Evolutionary conservation across 345 rosid species (phyloP).

Genomic region (Carallia pectinifolia): DNA sequence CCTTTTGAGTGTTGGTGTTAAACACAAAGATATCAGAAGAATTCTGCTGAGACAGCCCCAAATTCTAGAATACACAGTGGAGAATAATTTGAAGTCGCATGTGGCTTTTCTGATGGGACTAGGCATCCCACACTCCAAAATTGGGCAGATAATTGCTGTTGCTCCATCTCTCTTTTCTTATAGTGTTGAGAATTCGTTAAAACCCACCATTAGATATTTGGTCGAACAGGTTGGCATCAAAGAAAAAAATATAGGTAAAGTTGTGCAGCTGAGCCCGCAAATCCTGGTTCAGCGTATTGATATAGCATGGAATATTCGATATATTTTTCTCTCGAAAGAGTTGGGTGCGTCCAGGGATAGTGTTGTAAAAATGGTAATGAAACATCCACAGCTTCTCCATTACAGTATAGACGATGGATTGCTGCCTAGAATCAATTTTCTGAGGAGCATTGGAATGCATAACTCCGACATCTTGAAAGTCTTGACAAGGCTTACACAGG

Average conservation of each 20-base stretch:
- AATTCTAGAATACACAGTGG: slow-evolving; percentile 80
- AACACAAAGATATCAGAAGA: slow-evolving; percentile 74
- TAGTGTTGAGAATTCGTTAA: slow-evolving; percentile 84
- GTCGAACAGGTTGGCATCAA: slow-evolving; percentile 95
- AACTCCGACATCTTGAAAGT: slow-evolving; percentile 85
- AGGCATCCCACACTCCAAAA: slow-evolving; percentile 74
- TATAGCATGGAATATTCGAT: slow-evolving; percentile 87
- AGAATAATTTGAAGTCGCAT: slow-evolving; percentile 76
- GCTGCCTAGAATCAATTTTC: slow-evolving; percentile 88
- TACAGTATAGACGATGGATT: slow-evolving; percentile 91
- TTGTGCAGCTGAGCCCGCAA: slow-evolving; percentile 93
- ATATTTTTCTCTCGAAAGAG: slow-evolving; percentile 81
- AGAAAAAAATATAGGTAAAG: slow-evolving; percentile 71
- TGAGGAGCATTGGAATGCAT: slow-evolving; percentile 83
- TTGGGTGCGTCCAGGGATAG: slow-evolving; percentile 89
- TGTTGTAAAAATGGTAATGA: slow-evolving; percentile 86
- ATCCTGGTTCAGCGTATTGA: slow-evolving; percentile 93
- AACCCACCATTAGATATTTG: slow-evolving; percentile 87
- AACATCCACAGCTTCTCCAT: slow-evolving; percentile 94
- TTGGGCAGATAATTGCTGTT: slow-evolving; percentile 79
- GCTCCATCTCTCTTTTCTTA: slow-evolving; percentile 83
- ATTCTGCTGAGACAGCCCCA: slow-evolving; percentile 94
- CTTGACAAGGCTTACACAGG: slow-evolving; percentile 96
- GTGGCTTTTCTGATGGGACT: slow-evolving; percentile 71
- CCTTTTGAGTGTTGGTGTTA: slow-evolving; percentile 83